A percentile compares a stretch with the other conserved stretches of the same genome.
Evolutionary conservation across 768 basidiomycete genomes (phyloP).

Genomic region (Naganishia kalamii): DNA sequence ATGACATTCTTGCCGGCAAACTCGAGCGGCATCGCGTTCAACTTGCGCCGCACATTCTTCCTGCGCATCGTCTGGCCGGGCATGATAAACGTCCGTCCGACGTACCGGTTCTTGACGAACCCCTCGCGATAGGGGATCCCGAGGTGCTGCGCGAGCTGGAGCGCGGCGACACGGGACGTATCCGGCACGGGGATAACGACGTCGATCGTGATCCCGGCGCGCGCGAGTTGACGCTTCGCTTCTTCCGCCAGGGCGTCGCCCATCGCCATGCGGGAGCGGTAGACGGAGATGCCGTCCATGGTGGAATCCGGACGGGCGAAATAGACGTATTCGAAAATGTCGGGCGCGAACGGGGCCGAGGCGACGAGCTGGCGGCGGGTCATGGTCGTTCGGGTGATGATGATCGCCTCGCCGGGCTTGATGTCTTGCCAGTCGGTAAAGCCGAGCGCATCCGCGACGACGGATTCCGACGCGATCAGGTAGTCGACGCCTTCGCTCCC

Average conservation of each 20-base stretch:
- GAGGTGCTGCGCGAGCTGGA: slow-evolving; percentile 88
- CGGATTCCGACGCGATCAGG: slow-evolving; percentile 87
- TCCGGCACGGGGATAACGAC: slow-evolving; percentile 99
- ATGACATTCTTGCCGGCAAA: slow-evolving; percentile 87
- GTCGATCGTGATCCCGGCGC: slow-evolving; percentile 57
- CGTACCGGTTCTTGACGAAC: slow-evolving; percentile 97
- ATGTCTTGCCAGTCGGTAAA: slow-evolving; percentile 92
- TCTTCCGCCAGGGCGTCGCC: slow-evolving; percentile 88
- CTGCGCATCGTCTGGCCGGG: slow-evolving; percentile 94
- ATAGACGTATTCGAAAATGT: slow-evolving; percentile 98
- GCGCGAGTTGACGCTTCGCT: slow-evolving; percentile 64
- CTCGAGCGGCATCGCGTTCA: slow-evolving; percentile 98
- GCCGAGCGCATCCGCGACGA: slow-evolving; percentile 88
- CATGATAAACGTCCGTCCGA: slow-evolving; percentile 98
- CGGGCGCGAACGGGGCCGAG: slow-evolving; percentile 75
- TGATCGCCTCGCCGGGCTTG: slow-evolving; percentile 87
- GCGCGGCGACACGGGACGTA: slow-evolving; percentile 88
- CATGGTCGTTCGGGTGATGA: slow-evolving; percentile 77
- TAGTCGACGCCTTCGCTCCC: slow-evolving; percentile 67
- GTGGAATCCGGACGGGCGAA: slow-evolving; percentile 97
- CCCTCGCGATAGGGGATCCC: slow-evolving; percentile 91
- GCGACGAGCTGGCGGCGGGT: slow-evolving; percentile 64
- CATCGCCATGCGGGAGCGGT: slow-evolving; percentile 98
- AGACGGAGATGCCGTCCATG: slow-evolving; percentile 92
- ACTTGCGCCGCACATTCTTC: slow-evolving; percentile 88